These are phyloP conservation scores for Globisporangium splendens DNA, from an alignment of 352 stramenopile genomes.

Conservation along the genomic window DNA sequence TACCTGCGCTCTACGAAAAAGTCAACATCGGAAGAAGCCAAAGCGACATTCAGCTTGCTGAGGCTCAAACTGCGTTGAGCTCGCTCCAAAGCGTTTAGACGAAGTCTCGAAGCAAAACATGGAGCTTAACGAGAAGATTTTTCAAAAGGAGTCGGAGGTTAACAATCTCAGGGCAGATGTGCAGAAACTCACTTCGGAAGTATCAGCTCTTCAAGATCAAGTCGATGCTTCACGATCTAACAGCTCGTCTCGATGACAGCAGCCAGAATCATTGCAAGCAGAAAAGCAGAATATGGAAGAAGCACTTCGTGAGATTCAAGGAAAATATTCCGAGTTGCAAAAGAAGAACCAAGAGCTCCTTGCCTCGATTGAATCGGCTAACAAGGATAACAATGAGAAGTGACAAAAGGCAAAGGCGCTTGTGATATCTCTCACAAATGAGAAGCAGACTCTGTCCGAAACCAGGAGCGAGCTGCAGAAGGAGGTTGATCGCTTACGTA, in stretches of 20 bases:
- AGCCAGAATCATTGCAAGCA: conserved; percentile 32
- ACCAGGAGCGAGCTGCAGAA: conserved; percentile 45
- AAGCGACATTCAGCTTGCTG: conserved; percentile 53
- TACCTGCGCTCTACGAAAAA: conserved; percentile 52
- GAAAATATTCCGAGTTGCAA: conserved; percentile 37
- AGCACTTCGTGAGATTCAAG: conserved; percentile 27
- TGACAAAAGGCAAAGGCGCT: conserved; percentile 69
- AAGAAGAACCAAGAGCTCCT: conserved; percentile 56
- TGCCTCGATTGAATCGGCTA: conserved; percentile 33
- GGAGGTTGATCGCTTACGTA: conserved; percentile 66
- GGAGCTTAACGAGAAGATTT: conserved; percentile 48
- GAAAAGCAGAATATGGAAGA: conserved; percentile 49
- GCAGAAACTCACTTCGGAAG: conserved; percentile 37
- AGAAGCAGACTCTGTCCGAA: conserved; percentile 57
- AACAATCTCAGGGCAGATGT: conserved; percentile 40
- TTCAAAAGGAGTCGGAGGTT: conserved; percentile 49
- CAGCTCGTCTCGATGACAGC: conserved; percentile 37
- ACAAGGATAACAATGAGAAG: conserved; percentile 62
- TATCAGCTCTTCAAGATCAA: conserved; percentile 35
- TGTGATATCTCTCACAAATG: conserved; percentile 57
- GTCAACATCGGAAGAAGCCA: conserved; percentile 53
- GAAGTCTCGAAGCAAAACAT: conserved; percentile 53
- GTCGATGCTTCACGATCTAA: conserved; percentile 39
- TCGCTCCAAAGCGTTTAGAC: conserved; percentile 38
- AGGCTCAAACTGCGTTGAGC: conserved; percentile 41